These are phyloP conservation scores for Pyrenula massariospora DNA, from an alignment of 495 filamentous ascomycete genomes.

Conservation along the genomic window DNA sequence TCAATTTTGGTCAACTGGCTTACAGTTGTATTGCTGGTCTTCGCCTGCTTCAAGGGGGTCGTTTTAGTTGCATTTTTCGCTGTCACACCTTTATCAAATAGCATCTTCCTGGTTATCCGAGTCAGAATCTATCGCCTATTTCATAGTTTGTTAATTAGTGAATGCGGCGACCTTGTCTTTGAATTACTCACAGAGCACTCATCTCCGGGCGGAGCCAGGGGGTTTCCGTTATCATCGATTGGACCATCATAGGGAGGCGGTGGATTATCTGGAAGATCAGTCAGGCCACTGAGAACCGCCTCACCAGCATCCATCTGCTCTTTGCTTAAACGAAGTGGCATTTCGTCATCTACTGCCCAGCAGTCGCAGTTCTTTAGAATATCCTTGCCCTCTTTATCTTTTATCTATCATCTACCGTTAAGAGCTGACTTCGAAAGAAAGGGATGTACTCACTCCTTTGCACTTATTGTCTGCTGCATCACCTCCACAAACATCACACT, in stretches of 20 bases:
- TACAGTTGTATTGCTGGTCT: background rate
- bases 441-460: background rate
- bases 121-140: background rate
- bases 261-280: background rate
- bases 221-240: background rate
- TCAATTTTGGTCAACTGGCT: background rate
- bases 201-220: background rate
- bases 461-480: background rate
- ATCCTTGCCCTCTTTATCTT: background rate
- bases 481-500: background rate
- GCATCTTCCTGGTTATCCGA: background rate
- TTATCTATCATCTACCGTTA: background rate
- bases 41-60: background rate
- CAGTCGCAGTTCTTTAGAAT: background rate
- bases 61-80: background rate
- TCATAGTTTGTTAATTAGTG: background rate
- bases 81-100: background rate
- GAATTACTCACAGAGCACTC: background rate
- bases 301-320: background rate
- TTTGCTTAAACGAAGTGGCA: background rate
- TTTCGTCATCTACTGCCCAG: background rate
- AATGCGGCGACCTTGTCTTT: background rate
- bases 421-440: background rate
- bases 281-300: background rate
- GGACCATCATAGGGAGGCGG: background rate